Base-by-base conservation (phyloP, 805 yeast species). In the Metschnikowia gruessii region DNA sequence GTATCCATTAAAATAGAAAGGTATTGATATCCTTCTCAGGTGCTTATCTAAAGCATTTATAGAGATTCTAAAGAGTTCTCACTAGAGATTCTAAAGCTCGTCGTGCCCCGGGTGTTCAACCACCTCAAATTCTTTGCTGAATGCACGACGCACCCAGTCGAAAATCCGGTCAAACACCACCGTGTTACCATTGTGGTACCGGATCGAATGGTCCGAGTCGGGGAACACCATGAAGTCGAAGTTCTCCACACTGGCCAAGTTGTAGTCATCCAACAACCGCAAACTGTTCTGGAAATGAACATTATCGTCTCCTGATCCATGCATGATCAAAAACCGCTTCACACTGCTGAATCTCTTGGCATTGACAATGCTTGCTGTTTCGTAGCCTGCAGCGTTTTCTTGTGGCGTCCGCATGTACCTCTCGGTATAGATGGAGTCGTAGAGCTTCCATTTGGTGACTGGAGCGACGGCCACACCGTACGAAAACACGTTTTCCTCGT, bases 381-480 rank as follows among this genome's bases (percentile, higher is more conserved):
- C 60, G 63, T 92, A 92, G 0, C 92, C 94, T 1, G 68, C 67
- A 2, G 70, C 60, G 62, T 91, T 88, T 39, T 76, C 72, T 56
- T 76, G 74, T 1, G 97, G 97, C 1, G 82, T 76, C 53, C 87
- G 87, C 95, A 94, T 86, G 64, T 94, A 94, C 52, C 99, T 71
- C 69, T 94, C 99, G 0, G 98, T 92, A 66, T 94, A 92, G 15
- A 92, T 81, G 1, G 97, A 86, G 66, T 92, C 98, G 62, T 92
- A 94, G 45, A 87, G 76, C 45, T 80, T 68, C 97, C 97, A 94
- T 63, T 90, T 86, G 0, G 98, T 94, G 2, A 94, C 99, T 1
- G 99, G 99, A 0, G 99, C 99, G 19, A 94, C 98, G 0, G 98
- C 84, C 77, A 90, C 82, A 9, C 98, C 98, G 63, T 82, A 94